Evolutionary conservation across 2,329 filamentous ascomycete genomes (phyloP), one percentile per base, ranked within the genome.

Genomic region (Eutypella sp.): DNA sequence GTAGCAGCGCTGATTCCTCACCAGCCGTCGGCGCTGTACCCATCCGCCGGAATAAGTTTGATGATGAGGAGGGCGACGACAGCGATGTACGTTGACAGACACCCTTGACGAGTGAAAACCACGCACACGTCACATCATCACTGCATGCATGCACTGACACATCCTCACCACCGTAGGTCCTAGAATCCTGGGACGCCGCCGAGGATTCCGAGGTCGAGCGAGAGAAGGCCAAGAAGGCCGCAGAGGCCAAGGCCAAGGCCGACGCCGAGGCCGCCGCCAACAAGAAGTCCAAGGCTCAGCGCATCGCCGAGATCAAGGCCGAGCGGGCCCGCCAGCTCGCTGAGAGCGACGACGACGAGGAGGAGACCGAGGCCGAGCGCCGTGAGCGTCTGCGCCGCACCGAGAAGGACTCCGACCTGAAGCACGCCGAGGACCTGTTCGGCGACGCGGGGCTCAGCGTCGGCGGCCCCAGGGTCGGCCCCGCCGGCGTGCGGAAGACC

Each of bases 131-230:
- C n/a, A n/a, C n/a, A n/a, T n/a, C n/a, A n/a, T n/a, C n/a, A n/a
- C 31, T 33, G 20, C 8, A 23, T 7, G 5, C 5, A 33, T 15
- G 31, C 46, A 41, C 40, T 44, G 34, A 57, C 41, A 41, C 40
- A 19, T 16, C 16, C 29, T 11, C 4, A n/a, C 13, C 20, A 15
- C 37, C 15, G 3, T 54, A 96, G 85, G 89, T 97, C 47, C 81
- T 96, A 62, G 93, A 99, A 49, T 92, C 89, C 27, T 99, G 93
- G 93, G 91, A 97, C 62, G 92, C 89, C 47, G 91, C 88, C 57
- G 93, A 97, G 63, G 93, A 99, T 72, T 96, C 90, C 51, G 93
- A 99, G 61, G 92, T 84, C 59, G 93, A 99, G 75, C 87, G 90
- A 60, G 91, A 96, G 70, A 99, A 97, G 76, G 88, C 81, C 23